Conservation (phyloP, 1,139 yeast genomes). For the Suhomyces panamericanus region DNA sequence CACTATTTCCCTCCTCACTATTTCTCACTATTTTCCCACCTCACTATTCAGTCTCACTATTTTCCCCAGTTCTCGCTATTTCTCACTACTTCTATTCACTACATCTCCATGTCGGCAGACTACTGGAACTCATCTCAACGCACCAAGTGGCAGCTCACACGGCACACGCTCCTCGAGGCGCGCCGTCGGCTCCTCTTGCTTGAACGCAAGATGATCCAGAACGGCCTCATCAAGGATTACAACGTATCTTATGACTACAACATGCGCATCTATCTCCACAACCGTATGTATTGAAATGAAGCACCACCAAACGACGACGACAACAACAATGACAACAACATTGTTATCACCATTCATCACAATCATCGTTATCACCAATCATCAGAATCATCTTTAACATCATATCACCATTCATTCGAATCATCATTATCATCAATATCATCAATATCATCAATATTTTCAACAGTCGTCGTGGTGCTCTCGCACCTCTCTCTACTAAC, state of each 20-base stretch:
- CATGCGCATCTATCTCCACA: slow-evolving; percentile 68
- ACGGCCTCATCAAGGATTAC: slow-evolving; percentile 46
- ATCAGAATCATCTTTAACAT: not conserved
- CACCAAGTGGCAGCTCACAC: slow-evolving; percentile 44
- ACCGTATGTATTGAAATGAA: slow-evolving; percentile 25
- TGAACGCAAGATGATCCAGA: slow-evolving; percentile 49
- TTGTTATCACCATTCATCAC: no score
- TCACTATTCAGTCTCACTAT: not conserved
- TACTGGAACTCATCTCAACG: slow-evolving; percentile 50
- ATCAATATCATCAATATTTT: not conserved
- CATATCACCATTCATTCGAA: not conserved
- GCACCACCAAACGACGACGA: no score
- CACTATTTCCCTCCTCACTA: no score
- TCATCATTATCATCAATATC: not conserved
- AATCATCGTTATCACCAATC: no score
- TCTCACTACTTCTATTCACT: not conserved
- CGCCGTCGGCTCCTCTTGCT: slow-evolving; percentile 39
- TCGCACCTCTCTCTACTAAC: slow-evolving; percentile 16
- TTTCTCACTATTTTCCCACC: not conserved
- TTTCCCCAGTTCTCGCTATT: no score
- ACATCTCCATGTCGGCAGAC: slow-evolving; percentile 43
- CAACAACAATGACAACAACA: no score
- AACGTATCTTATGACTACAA: slow-evolving; percentile 56
- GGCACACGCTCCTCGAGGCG: slow-evolving; percentile 41
- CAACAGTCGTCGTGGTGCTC: not conserved